Base-by-base conservation (phyloP, 2,329 filamentous ascomycete species). In the Ophiostoma ulmi region DNA sequence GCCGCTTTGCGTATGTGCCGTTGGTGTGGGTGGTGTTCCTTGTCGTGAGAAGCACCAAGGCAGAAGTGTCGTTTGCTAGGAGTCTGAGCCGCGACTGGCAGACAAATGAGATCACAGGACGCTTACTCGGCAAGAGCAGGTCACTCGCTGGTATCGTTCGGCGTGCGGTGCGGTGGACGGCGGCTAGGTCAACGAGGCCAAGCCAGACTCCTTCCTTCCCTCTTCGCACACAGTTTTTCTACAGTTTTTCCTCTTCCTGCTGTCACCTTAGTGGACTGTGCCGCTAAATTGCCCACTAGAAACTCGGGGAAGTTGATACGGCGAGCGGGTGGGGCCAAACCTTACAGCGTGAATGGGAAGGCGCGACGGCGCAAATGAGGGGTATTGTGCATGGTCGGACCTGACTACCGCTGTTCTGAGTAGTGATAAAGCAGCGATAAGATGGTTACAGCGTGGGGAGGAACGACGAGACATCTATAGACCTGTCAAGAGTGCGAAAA, bases 181-280 rank as follows among this genome's bases (percentile, higher is more conserved):
- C 14, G 31, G 58, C 14, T 63, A 63, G 26, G 52, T 14, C 58
- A 26, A 58, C 52, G 52, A 58, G 22, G 52, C 52, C 52, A 44
- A 17, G 39, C 39, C 7, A 26, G 52, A 22, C 58, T 36, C 31
- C 14, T 38, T 38, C 35, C 61, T 38, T 38, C 36, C 35, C 63
- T 38, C 10, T 35, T 35, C 61, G 6, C 35, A 22, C 36, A 36
- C 63, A 65, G 35, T 65, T 41, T 65, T 65, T 65, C 63, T 36
- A 20, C 36, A 65, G 35, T 65, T 65, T 65, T 65, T 65, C 63
- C 63, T 65, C 63, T 65, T 65, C 36, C 20, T 26, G 22, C 52
- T 10, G 52, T 58, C 52, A 10, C 31, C 31, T 64, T 39, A 22
- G 20, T 36, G 61, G 63, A 65, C 35, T 22, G 20, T 39, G 36